Conservation (phyloP, 495 filamentous ascomycete species). For the Penicillium simplicissimum region DNA sequence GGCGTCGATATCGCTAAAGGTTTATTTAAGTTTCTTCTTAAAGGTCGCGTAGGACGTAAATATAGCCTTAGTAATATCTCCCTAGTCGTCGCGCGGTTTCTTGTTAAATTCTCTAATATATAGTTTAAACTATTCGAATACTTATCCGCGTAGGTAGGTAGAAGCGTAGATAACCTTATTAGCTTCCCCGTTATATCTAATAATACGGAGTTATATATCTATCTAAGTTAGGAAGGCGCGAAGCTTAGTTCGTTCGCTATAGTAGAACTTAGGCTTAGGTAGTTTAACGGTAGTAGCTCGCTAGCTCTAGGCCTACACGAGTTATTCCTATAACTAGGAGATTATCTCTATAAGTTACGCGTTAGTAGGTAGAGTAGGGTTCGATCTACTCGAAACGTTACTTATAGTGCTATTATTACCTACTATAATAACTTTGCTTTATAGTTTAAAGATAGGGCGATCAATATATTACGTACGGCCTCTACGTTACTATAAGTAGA, state of each 20-base stretch:
- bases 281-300: background rate
- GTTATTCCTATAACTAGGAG: too few species aligned
- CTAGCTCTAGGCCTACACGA: background rate
- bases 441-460: background rate
- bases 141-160: too few species aligned
- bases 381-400: background rate
- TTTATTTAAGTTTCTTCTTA: too few species aligned
- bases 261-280: background rate
- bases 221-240: background rate
- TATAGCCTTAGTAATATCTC: too few species aligned
- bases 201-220: slow-evolving; percentile 1
- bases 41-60: too few species aligned
- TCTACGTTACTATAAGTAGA: background rate
- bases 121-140: too few species aligned
- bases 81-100: too few species aligned
- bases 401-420: background rate
- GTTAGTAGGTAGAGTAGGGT: too few species aligned
- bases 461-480: background rate
- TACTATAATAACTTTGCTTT: slow-evolving; percentile 3
- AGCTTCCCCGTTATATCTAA: background rate
- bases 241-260: background rate
- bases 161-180: too few species aligned
- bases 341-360: too few species aligned
- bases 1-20: too few species aligned
- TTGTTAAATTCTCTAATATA: too few species aligned